Percentiles rank a stretch among this genome's conserved stretches.
phyloP scores from a whole-genome alignment of 2,329 filamentous ascomycete genomes.

The Fusarium fracticaudum region DNA sequence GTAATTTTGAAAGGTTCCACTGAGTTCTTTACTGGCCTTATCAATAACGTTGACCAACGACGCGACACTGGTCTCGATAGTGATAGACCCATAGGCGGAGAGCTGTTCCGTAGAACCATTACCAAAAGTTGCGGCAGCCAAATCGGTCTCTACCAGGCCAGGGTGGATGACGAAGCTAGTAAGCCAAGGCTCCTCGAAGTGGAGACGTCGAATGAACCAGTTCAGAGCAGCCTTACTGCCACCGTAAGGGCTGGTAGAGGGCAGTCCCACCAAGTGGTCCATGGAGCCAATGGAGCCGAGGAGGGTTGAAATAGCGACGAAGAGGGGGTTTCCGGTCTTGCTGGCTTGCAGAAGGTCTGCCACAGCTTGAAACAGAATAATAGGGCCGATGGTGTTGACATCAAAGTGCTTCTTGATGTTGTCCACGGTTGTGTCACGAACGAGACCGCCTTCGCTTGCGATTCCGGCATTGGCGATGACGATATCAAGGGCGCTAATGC shows the following conservation, averaged over 20 bases:
- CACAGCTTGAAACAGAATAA: background rate
- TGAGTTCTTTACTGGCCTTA: background rate
- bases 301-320: background rate
- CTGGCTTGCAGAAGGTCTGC: background rate
- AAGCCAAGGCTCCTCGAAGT: background rate
- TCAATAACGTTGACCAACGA: background rate
- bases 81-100: background rate
- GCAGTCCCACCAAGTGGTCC: background rate
- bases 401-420: background rate
- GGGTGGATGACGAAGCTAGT: background rate
- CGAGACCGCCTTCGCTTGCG: background rate
- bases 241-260: background rate
- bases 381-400: background rate
- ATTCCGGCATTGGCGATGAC: background rate
- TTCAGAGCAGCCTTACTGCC: background rate
- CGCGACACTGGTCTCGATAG: background rate
- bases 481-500: background rate
- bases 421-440: background rate
- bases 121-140: background rate
- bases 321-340: background rate
- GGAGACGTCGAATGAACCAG: background rate
- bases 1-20: background rate
- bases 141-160: background rate
- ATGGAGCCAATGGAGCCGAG: background rate
- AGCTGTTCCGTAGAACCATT: rapidly evolving